phyloP scores from a whole-genome alignment of 768 basidiomycete genomes.

The Mycena capillaripes region DNA sequence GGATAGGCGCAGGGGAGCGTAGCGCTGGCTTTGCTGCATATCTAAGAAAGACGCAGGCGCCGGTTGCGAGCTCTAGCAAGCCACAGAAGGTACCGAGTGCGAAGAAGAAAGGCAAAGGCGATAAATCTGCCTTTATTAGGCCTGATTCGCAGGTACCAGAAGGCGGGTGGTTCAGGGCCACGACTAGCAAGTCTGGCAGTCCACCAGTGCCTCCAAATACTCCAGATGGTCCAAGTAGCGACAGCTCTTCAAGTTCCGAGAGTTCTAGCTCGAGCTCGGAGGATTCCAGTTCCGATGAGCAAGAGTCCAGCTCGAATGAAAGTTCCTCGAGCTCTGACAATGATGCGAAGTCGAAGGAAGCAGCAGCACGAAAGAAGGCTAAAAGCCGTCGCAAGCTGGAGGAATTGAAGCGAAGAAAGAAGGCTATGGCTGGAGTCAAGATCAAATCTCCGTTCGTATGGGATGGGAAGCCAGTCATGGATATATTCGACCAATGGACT shows the following conservation, averaged over 20 bases:
- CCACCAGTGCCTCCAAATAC: neutral
- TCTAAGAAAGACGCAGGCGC: neutral
- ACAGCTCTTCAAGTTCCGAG: neutral
- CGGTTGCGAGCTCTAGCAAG: neutral
- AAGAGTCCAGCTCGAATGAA: too few relatives aligned
- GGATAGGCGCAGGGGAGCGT: neutral
- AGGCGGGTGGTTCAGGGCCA: constrained; percentile 16
- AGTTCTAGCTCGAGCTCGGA: neutral
- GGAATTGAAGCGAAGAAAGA: neutral
- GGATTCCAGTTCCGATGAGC: neutral
- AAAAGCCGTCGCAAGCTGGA: neutral
- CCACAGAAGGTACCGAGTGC: neutral
- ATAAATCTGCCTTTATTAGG: neutral
- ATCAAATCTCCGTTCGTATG: constrained; percentile 34
- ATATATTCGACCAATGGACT: constrained; percentile 35
- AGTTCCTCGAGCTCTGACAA: neutral
- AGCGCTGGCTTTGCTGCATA: constrained; percentile 14
- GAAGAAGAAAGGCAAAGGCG: neutral
- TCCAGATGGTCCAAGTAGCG: neutral
- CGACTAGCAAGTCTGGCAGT: neutral
- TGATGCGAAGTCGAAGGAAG: neutral
- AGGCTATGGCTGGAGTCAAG: constrained; percentile 20
- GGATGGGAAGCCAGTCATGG: constrained; percentile 36
- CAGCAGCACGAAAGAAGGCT: too few relatives aligned
- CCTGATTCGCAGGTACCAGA: constrained; percentile 8